Conservation (phyloP, 2,329 filamentous ascomycete species). For the Cercospora beticola region DNA sequence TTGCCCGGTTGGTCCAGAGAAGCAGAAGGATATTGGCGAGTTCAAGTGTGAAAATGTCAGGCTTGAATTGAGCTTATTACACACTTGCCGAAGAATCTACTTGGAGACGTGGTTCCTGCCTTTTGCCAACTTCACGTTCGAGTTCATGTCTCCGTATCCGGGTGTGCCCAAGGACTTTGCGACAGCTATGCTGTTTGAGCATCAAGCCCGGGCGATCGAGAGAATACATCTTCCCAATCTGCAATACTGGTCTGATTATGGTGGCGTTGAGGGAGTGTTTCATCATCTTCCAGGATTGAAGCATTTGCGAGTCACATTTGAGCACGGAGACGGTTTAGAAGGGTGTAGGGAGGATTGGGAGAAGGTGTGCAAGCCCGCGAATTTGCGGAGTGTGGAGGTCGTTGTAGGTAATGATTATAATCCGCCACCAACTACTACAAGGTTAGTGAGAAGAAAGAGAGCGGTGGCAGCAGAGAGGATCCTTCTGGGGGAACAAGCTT, state of each 20-base stretch:
- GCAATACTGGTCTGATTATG: background rate
- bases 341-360: background rate
- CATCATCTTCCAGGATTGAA: background rate
- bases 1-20: no score
- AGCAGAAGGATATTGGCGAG: background rate
- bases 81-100: conserved; percentile 2
- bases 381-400: background rate
- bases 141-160: background rate
- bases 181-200: background rate
- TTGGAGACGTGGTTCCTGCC: conserved; percentile 4
- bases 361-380: background rate
- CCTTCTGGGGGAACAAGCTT: background rate
- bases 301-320: background rate
- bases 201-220: background rate
- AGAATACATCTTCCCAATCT: background rate
- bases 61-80: background rate
- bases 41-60: background rate
- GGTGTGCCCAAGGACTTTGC: background rate
- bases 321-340: background rate
- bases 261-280: background rate
- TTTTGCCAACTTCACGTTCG: conserved; percentile 1
- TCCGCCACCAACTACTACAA: background rate
- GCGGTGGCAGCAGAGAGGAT: background rate
- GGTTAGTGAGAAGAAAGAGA: background rate
- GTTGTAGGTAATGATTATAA: background rate